These are phyloP conservation scores for Aspergillus ibericus DNA, from an alignment of 2,329 filamentous ascomycete genomes.

Conservation along the genomic window DNA sequence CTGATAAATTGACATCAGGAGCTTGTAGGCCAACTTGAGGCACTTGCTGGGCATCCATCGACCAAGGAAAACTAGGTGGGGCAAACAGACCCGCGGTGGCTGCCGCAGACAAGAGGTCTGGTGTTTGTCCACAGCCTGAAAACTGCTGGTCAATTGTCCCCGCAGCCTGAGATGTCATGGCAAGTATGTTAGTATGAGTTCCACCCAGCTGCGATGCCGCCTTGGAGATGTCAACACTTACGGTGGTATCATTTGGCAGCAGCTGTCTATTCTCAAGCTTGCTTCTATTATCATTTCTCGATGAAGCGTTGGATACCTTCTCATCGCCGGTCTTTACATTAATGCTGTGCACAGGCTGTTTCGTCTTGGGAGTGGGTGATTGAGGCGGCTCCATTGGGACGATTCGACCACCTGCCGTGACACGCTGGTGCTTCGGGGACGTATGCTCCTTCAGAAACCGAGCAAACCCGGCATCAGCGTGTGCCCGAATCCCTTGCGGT, in stretches of 20 bases:
- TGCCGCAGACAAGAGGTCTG: constrained; percentile 12
- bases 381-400: constrained; percentile 45
- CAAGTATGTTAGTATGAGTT: background rate
- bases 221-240: background rate
- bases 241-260: background rate
- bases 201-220: constrained; percentile 7
- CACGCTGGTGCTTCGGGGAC: constrained; percentile 50
- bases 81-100: constrained; percentile 11
- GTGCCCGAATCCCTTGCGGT: constrained; percentile 31
- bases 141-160: constrained; percentile 1
- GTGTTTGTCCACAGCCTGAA: constrained; percentile 4
- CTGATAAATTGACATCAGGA: constrained; percentile 12
- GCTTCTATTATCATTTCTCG: constrained; percentile 1
- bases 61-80: constrained; percentile 7
- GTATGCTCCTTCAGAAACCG: constrained; percentile 49
- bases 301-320: background rate
- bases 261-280: constrained; percentile 3
- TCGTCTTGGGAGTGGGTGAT: constrained; percentile 37
- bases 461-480: constrained; percentile 46
- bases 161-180: background rate
- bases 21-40: constrained; percentile 11
- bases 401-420: constrained; percentile 51
- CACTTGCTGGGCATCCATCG: constrained; percentile 7
- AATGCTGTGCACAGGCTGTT: constrained; percentile 23
- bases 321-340: background rate